Evolutionary conservation across 768 basidiomycete species (phyloP).

Genomic region (Rhodotorula graminis): DNA sequence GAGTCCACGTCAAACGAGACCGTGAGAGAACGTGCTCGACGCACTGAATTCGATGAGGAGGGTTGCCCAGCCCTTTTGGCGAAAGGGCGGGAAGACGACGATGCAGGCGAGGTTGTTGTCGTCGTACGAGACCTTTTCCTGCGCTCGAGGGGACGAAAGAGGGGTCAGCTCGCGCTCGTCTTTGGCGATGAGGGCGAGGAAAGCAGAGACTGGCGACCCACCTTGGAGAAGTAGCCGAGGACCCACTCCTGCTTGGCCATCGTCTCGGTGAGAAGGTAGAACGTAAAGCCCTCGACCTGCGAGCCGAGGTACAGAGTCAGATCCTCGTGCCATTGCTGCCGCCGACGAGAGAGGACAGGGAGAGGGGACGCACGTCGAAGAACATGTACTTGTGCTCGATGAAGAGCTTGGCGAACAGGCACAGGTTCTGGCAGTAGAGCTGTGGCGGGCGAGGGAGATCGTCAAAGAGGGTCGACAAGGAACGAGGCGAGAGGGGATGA

Average conservation of each 20-base stretch:
- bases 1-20: not conserved
- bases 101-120: slow-evolving; percentile 97
- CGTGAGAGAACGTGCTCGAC: slow-evolving; percentile 43
- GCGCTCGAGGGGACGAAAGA: not conserved
- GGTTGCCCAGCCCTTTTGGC: slow-evolving; percentile 83
- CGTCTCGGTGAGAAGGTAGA: slow-evolving; percentile 86
- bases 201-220: not conserved
- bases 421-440: slow-evolving; percentile 94
- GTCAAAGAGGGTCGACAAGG: not conserved
- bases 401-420: slow-evolving; percentile 95
- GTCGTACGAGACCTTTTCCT: slow-evolving; percentile 94
- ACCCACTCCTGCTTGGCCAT: slow-evolving; percentile 73
- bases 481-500: not conserved
- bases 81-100: slow-evolving; percentile 87
- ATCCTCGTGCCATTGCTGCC: fast-evolving
- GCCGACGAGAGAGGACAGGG: not conserved
- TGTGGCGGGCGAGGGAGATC: slow-evolving; percentile 45
- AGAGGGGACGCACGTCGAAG: slow-evolving; percentile 68
- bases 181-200: not conserved
- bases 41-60: slow-evolving; percentile 96
- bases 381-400: slow-evolving; percentile 96
- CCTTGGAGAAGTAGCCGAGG: slow-evolving; percentile 69
- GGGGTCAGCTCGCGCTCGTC: not conserved
- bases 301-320: not conserved
- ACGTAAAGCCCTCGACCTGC: slow-evolving; percentile 58